phyloP scores from a whole-genome alignment of 1,284 basidiomycete species.

The Leccinum angustisporum region DNA sequence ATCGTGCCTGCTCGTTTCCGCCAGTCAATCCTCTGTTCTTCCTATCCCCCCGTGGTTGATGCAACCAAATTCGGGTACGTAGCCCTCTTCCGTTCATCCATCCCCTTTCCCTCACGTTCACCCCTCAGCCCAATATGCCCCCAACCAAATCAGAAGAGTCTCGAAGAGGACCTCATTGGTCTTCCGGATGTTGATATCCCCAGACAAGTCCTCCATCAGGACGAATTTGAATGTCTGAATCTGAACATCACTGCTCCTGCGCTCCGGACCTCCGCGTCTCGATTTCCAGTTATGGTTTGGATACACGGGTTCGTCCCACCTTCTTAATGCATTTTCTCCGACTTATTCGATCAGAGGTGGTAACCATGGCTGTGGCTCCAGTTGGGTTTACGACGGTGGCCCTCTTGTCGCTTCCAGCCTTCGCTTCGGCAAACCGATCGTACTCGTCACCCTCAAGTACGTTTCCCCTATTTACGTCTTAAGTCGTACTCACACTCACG shows the following conservation, averaged over 20 bases:
- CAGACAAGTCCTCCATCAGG: constrained; percentile 54
- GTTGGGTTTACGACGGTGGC: constrained; percentile 74
- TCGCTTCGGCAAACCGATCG: constrained; percentile 56
- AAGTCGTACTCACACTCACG: constrained; percentile 16
- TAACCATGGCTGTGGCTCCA: constrained; percentile 68
- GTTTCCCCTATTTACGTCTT: constrained; percentile 31
- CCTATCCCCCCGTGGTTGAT: constrained; percentile 57
- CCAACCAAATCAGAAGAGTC: constrained; percentile 48
- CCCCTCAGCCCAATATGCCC: constrained; percentile 66
- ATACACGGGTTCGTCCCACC: constrained; percentile 61
- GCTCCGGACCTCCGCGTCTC: constrained; percentile 47
- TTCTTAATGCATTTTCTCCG: constrained; percentile 6
- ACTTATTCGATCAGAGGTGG: constrained; percentile 50
- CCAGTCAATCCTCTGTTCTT: constrained; percentile 58
- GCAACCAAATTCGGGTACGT: constrained; percentile 64
- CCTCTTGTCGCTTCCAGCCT: constrained; percentile 67
- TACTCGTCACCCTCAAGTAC: constrained; percentile 75
- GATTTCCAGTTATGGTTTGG: constrained; percentile 75
- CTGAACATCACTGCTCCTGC: constrained; percentile 74
- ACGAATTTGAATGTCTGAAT: constrained; percentile 76
- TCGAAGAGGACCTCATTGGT: constrained; percentile 63
- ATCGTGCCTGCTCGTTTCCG: constrained; percentile 71
- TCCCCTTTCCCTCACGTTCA: constrained; percentile 5
- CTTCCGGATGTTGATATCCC: constrained; percentile 55
- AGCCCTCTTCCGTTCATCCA: neutral